Conservation (phyloP, 306 rosid genomes). For the Sechiopsis laciniata region DNA sequence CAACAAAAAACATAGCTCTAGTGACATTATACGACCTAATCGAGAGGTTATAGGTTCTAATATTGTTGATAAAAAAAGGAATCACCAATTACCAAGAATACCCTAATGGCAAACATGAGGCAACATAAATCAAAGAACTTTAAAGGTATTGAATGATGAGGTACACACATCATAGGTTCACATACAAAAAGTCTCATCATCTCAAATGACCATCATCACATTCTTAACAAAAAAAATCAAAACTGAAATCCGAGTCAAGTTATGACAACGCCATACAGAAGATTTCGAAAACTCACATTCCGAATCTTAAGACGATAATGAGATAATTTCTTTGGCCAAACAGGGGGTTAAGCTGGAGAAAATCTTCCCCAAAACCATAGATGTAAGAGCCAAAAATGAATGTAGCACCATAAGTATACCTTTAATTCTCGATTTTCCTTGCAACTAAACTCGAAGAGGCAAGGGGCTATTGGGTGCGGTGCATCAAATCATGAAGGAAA, state of each 20-base stretch:
- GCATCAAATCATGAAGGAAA: conserved; percentile 19
- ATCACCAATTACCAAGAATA: too few species aligned
- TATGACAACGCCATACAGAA: too few species aligned
- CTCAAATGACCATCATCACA: conserved; percentile 17
- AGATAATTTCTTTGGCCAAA: conserved; percentile 17
- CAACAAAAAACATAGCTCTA: too few species aligned
- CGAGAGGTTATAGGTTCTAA: too few species aligned
- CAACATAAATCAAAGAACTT: conserved; percentile 33
- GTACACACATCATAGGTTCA: conserved; percentile 23
- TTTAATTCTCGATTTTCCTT: conserved; percentile 38
- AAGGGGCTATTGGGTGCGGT: conserved; percentile 53
- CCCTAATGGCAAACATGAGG: conserved; percentile 9
- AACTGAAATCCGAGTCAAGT: neutral
- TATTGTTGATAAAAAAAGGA: too few species aligned
- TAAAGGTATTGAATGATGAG: conserved; percentile 21
- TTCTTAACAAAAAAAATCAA: neutral
- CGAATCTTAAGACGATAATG: neutral
- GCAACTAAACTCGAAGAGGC: conserved; percentile 28
- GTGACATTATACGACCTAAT: too few species aligned
- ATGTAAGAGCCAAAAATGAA: conserved; percentile 28
- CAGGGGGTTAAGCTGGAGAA: conserved; percentile 20
- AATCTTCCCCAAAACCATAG: conserved; percentile 16
- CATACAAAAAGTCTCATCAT: conserved; percentile 31
- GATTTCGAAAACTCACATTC: too few species aligned
- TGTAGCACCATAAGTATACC: conserved; percentile 34